A percentile compares a stretch with the other conserved stretches of the same genome.
Conservation (phyloP, 78 protist species). For the Dictyostelium firmibasis region DNA sequence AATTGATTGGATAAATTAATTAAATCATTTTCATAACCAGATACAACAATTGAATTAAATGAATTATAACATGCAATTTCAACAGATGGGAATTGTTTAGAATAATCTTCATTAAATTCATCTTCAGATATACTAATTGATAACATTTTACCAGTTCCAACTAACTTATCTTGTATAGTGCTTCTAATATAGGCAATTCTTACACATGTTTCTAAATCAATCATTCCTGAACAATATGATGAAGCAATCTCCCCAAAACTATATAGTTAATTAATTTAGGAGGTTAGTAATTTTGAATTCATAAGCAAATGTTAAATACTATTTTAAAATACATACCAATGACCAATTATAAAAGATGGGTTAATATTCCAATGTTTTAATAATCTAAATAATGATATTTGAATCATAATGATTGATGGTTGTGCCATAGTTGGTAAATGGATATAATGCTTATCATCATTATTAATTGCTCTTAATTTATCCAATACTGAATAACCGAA, state of each 20-base stretch:
- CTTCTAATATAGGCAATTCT: background rate
- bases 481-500: background rate
- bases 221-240: slow-evolving; percentile 14
- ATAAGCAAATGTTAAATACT: too few relatives aligned
- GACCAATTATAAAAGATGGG: slow-evolving; percentile 31
- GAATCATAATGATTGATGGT: slow-evolving; percentile 8
- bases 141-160: slow-evolving; percentile 64
- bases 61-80: slow-evolving; percentile 49
- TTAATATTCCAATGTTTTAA: slow-evolving; percentile 11
- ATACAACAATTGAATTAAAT: background rate
- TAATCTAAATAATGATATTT: background rate
- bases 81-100: background rate
- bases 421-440: slow-evolving; percentile 26
- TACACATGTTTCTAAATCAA: background rate
- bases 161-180: background rate
- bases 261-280: too few relatives aligned
- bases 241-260: background rate
- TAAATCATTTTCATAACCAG: background rate
- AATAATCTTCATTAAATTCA: background rate
- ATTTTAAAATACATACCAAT: background rate
- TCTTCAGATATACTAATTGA: background rate
- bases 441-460: background rate
- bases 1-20: background rate
- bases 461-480: too few relatives aligned
- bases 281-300: too few relatives aligned